These are phyloP conservation scores for Fistulifera solaris DNA, from an alignment of 108 stramenopile species.

Conservation along the genomic window DNA sequence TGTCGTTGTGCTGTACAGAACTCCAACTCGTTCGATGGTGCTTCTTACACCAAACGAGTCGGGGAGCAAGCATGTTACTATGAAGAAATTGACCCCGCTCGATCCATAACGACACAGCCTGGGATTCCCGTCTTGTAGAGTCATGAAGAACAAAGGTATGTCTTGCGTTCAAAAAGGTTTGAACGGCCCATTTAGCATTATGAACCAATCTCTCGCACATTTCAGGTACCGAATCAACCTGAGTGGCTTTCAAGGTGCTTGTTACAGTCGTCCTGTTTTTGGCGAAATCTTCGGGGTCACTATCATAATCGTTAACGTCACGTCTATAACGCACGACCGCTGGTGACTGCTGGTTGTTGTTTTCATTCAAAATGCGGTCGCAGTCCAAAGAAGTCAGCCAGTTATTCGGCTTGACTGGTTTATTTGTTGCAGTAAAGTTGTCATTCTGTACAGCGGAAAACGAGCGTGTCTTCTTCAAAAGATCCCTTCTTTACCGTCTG, in stretches of 20 bases:
- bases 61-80: constrained; percentile 24
- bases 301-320: constrained; percentile 30
- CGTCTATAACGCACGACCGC: neutral
- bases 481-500: constrained; percentile 5
- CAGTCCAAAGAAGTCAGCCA: neutral
- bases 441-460: constrained; percentile 20
- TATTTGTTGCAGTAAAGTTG: neutral
- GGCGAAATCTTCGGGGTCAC: constrained; percentile 46
- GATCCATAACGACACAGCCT: constrained; percentile 37
- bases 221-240: neutral
- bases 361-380: neutral
- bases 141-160: constrained; percentile 25
- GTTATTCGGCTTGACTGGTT: too few relatives aligned
- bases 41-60: constrained; percentile 24
- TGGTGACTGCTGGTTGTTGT: neutral
- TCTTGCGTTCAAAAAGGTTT: constrained; percentile 27
- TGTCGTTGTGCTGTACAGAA: neutral
- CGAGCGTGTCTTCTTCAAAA: constrained; percentile 7
- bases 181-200: constrained; percentile 6
- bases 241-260: constrained; percentile 6
- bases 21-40: neutral
- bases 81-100: constrained; percentile 33
- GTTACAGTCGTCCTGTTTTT: too few relatives aligned
- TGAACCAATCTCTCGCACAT: neutral
- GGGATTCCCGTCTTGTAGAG: constrained; percentile 3